Base-by-base conservation (phyloP, 805 yeast species). In the Nakazawaea holstii region DNA sequence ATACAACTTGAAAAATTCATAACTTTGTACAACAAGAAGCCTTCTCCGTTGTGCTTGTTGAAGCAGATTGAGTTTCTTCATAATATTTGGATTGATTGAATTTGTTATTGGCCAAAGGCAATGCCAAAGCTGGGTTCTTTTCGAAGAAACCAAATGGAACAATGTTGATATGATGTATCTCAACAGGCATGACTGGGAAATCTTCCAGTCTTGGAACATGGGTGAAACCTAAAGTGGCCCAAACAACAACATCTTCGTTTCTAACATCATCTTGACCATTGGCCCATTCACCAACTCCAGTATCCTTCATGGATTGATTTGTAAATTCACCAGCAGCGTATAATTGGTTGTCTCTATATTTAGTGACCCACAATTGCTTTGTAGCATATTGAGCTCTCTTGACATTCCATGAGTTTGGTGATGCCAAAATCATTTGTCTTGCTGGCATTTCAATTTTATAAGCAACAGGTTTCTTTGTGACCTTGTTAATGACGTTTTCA, bases 171-270 rank as follows among this genome's bases (percentile, higher is more conserved):
- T 74, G 79, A 69, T 84, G 81, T 53, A 80, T 81, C 67, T 86
- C 95, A 48, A 83, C 87, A 33, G 94, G 91, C 95, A 86, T 86
- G 47, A 86, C 91, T 45, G 95, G 95, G 84, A 87, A 86, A 65
- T 86, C 92, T 68, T 86, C 95, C 36, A 84, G 80, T 59, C 87
- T 76, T 57, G 94, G 94, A 57, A 86, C 79, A 61, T 86, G 95
- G 8, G 92, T 86, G 70, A 86, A 76, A 30, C 88, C 90, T 61
- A 86, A 64, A 40, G 94, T 85, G 54, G 87, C 85, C 91, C 92
- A 86, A 39, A 86, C 82, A 51, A 86, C 90, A 49, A 80, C 62
- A 56, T 86, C 91, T 20, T 82, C 82, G 64, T 85, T 78, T 77
- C 91, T 82, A 32, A 85, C 89, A 33, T 67, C 61, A 50, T 84